Evolutionary conservation across 2,329 filamentous ascomycete genomes (phyloP), one percentile per base, ranked within the genome.

Genomic region (Juglanconis sp.): DNA sequence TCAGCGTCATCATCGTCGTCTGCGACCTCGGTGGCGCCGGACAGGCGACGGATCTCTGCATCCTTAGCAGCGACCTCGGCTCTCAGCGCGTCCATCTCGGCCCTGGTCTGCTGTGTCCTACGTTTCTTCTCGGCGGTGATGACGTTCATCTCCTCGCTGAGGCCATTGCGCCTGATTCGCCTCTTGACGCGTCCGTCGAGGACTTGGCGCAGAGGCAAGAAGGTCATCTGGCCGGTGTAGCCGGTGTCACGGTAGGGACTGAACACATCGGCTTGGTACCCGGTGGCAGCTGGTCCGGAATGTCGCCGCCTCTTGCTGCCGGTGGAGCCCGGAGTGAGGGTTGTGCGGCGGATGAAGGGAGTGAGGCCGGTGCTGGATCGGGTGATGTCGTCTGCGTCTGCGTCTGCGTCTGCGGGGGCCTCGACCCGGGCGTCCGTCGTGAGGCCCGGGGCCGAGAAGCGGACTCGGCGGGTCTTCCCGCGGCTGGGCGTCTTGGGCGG

Each of bases 371-470:
- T 85, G 2, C 79, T 76, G 9, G 66, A 66, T 4, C 57, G 31
- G 31, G 24, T 24, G 7, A 62, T 53, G 40, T 60, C 58, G 17
- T 67, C 40, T 60, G 63, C 57, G 24, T 55, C 61, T 40, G 65
- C 58, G 10, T 69, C 63, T 7, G 65, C 60, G 15, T 70, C 61
- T 42, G 72, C 61, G 0, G 73, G 68, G 1, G 24, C 24, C 24
- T 24, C 24, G 24, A 24, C 24, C 24, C 2, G 1, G 24, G 24
- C 24, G 24, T 24, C 24, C 24, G 24, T 24, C 24, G 24, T 24
- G 24, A 76, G 74, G 0, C 81, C 83, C 8, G 83, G 82, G 46
- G 87, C 83, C 0, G 85, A 87, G 71, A 87, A 86, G 42, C 84
- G 81, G 30, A 86, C 83, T 59, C 76, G 75, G 65, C 81, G 82